These are phyloP conservation scores for Cadophora sp. DNA, from an alignment of 2,329 filamentous ascomycete species.

Conservation along the genomic window DNA sequence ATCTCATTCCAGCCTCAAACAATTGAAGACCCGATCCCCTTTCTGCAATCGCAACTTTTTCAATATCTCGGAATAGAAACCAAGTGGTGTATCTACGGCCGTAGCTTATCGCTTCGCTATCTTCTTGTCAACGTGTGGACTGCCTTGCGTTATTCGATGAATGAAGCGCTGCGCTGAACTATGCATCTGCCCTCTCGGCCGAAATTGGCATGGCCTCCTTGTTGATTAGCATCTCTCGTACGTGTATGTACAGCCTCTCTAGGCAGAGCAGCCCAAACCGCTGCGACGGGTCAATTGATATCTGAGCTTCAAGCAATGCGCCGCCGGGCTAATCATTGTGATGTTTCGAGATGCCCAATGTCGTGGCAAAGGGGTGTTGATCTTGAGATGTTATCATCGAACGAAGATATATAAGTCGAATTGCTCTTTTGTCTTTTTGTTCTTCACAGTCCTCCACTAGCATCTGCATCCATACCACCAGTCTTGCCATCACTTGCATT, in stretches of 20 bases:
- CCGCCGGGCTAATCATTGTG: constrained; percentile 1
- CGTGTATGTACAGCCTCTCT: not conserved
- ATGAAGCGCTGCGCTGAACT: not conserved
- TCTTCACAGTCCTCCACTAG: not conserved
- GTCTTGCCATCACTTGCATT: not conserved
- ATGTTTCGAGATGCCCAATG: not conserved
- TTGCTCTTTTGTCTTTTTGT: not conserved
- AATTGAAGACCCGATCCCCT: constrained; percentile 10
- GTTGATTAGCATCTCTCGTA: constrained; percentile 4
- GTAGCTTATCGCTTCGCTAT: not conserved
- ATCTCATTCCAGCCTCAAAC: not conserved
- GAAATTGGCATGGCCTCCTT: not conserved
- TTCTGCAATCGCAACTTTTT: not conserved
- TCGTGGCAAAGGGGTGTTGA: not conserved
- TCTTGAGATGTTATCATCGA: not conserved
- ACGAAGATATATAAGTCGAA: constrained; percentile 2
- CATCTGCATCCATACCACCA: not conserved
- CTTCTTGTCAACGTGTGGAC: not conserved
- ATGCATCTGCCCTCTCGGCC: not conserved
- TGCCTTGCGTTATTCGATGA: not conserved
- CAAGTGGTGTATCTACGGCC: not conserved
- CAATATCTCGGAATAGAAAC: not conserved
- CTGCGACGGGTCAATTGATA: not conserved
- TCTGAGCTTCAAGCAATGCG: not conserved
- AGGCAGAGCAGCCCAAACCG: not conserved